Base-by-base conservation (phyloP, 768 basidiomycete genomes). In the Mycena metata region DNA sequence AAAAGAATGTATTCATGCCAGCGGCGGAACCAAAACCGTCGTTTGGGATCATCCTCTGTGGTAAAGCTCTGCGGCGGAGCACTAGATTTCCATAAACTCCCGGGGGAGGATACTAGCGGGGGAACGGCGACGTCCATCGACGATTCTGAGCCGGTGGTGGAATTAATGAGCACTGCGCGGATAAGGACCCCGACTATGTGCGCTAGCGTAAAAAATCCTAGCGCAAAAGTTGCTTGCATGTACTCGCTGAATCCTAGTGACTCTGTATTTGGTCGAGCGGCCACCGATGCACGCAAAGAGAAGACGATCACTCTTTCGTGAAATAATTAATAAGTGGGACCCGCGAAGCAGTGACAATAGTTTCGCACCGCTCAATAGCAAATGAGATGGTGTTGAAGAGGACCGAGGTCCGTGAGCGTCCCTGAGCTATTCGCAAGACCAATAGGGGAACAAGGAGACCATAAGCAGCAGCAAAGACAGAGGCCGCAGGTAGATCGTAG, bases 11-110 rank as follows among this genome's bases (percentile, higher is more conserved):
- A 66, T 51, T 75, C 74, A 30, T 69, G 67, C 58, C 77, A 75
- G 26, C 78, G 75, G 49, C 80, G 79, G 69, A 76, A 77, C 72
- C 75, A 74, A 43, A 69, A 73, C 13, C 80, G 75, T 39, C 71
- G 69, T 8, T 71, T 70, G 12, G 78, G 77, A 33, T 78, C 72
- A 46, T 79, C 79, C 3, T 41, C 69, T 15, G 30, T 19, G 23
- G 67, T 19, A 33, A 24, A 2, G 19, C 13, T 17, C 15, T 47
- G 39, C 5, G 64, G 21, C 15, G 24, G 21, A 23, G 46, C 2
- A 21, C 12, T 43, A 19, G 24, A 17, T 24, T 56, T 54, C 52
- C 62, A 55, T 3, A 56, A 21, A 13, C 43, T 19, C 5, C 49
- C 56, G 39, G 47, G 46, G 30, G 54, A 42, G 62, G 62, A 26